These are phyloP conservation scores for Penicillium arizonense DNA, from an alignment of 495 filamentous ascomycete genomes.

Conservation along the genomic window DNA sequence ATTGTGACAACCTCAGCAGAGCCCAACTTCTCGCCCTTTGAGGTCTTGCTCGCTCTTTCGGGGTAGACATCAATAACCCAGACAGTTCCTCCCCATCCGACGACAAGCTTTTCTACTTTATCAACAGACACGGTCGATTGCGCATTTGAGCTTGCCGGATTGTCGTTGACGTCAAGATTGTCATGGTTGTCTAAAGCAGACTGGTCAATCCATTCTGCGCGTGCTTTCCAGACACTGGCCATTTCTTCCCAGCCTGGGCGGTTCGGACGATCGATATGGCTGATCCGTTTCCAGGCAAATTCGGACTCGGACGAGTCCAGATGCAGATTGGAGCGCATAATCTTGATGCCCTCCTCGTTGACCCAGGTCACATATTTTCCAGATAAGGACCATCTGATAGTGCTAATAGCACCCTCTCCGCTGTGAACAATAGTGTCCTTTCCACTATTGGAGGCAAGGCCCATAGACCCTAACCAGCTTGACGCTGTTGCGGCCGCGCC, in stretches of 20 bases:
- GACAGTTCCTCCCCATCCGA: slow-evolving; percentile 93
- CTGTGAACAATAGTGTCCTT: slow-evolving; percentile 89
- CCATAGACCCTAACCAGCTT: slow-evolving; percentile 89
- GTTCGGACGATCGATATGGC: slow-evolving; percentile 82
- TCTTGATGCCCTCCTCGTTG: slow-evolving; percentile 94
- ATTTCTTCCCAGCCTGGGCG: slow-evolving; percentile 86
- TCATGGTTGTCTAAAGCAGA: slow-evolving; percentile 63
- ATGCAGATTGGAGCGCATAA: slow-evolving; percentile 88
- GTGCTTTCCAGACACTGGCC: slow-evolving; percentile 89
- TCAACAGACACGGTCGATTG: slow-evolving; percentile 26
- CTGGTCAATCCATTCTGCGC: slow-evolving; percentile 90
- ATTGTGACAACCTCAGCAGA: slow-evolving; percentile 87
- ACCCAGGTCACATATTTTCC: slow-evolving; percentile 92
- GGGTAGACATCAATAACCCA: slow-evolving; percentile 94
- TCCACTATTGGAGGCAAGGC: slow-evolving; percentile 70
- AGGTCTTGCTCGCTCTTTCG: slow-evolving; percentile 68
- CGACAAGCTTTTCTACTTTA: slow-evolving; percentile 72
- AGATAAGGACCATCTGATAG: slow-evolving; percentile 88
- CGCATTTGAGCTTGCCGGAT: slow-evolving; percentile 13
- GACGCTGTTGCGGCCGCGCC: slow-evolving; percentile 76
- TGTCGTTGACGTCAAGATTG: slow-evolving; percentile 46
- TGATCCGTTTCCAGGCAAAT: slow-evolving; percentile 92
- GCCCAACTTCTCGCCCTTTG: slow-evolving; percentile 69
- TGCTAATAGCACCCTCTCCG: slow-evolving; percentile 86
- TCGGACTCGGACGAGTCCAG: slow-evolving; percentile 75